phyloP scores from a whole-genome alignment of 2,329 filamentous ascomycete genomes.

The Talaromyces funiculosus region DNA sequence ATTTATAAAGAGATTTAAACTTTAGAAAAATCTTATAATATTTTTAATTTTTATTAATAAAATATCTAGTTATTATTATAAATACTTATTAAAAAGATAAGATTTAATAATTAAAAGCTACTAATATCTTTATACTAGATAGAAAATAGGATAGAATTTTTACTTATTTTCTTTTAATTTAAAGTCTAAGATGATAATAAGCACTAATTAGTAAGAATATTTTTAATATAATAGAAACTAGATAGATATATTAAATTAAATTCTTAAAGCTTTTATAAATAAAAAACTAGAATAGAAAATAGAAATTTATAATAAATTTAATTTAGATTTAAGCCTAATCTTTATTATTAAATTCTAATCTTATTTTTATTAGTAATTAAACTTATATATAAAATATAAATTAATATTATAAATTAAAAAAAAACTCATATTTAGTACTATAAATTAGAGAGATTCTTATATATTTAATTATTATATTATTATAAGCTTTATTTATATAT shows the following conservation, averaged over 20 bases:
- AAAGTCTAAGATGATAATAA: neutral
- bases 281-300: neutral
- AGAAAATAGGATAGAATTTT: neutral
- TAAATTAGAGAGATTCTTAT: too few species aligned
- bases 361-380: too few species aligned
- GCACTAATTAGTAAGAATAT: neutral
- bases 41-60: neutral
- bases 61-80: neutral
- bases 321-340: neutral
- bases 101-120: neutral
- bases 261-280: neutral
- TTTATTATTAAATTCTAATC: neutral
- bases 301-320: neutral
- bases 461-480: too few species aligned
- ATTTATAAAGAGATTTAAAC: too few species aligned
- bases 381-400: too few species aligned
- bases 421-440: too few species aligned
- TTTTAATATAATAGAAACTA: neutral
- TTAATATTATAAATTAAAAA: too few species aligned
- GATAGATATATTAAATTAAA: neutral
- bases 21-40: too few species aligned
- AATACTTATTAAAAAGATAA: neutral
- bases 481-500: too few species aligned
- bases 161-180: neutral
- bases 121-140: neutral